Evolutionary conservation across 176 grass and related monocot species (phyloP).

Genomic region (Miscanthus lutarioriparius): DNA sequence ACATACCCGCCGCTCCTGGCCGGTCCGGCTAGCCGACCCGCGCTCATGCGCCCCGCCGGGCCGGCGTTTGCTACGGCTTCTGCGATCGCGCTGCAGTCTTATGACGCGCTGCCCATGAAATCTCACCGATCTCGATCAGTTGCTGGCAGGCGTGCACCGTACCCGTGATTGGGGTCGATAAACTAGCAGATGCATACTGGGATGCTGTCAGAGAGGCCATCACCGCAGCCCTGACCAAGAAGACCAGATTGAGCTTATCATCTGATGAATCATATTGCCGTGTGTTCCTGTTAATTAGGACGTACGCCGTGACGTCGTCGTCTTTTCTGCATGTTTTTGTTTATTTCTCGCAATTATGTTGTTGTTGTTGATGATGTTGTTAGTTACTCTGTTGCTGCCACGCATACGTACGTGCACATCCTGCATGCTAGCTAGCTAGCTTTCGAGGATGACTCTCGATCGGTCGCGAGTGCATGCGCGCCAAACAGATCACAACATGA

Average conservation of each 20-base stretch:
- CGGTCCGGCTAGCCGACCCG: neutral
- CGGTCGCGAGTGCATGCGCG: neutral
- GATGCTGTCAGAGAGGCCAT: neutral
- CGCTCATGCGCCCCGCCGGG: neutral
- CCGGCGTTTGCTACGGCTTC: neutral
- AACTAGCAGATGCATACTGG: neutral
- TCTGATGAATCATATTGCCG: neutral
- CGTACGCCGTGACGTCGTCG: neutral
- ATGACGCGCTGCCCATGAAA: constrained; percentile 29
- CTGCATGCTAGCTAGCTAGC: neutral
- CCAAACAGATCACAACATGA: neutral
- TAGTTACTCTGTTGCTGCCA: neutral
- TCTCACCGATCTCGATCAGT: neutral
- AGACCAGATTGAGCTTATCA: neutral
- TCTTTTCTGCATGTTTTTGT: neutral
- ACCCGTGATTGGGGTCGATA: neutral
- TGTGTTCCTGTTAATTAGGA: too few species aligned
- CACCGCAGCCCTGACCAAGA: neutral
- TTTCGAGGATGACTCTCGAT: neutral
- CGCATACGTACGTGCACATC: neutral
- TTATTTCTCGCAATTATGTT: neutral
- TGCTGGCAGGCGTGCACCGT: neutral
- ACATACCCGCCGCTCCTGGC: neutral
- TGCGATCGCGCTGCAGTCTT: neutral
- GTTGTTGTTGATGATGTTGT: neutral